Percentiles rank a stretch among this genome's conserved stretches.
These are phyloP conservation scores for Cutaneotrichosporon cavernicola DNA, from an alignment of 1,284 basidiomycete genomes.

Conservation along the genomic window DNA sequence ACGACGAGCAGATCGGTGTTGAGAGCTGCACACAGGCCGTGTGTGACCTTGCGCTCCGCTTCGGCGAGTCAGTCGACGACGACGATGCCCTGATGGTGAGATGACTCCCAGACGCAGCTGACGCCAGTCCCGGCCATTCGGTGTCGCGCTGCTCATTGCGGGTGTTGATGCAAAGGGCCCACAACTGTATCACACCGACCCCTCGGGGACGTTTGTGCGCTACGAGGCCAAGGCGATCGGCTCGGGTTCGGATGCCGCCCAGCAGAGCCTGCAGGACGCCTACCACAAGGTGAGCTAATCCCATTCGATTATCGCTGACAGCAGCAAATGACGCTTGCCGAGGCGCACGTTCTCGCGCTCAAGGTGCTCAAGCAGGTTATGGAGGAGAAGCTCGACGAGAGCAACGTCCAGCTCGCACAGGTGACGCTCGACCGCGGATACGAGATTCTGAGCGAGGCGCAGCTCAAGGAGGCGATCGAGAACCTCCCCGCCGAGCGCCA, in stretches of 20 bases:
- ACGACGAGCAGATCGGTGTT: conserved; percentile 94
- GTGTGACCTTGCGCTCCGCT: conserved; percentile 93
- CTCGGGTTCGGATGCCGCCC: conserved; percentile 95
- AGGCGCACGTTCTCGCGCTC: conserved; percentile 83
- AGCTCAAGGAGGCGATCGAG: conserved; percentile 76
- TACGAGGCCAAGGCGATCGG: conserved; percentile 99
- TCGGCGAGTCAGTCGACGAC: conserved; percentile 98
- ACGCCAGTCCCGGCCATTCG: conserved; percentile 85
- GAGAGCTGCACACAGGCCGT: conserved; percentile 97
- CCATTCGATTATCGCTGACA: background rate
- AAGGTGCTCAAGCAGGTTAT: conserved; percentile 97
- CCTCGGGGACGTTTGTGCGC: conserved; percentile 95
- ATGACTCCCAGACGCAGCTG: background rate
- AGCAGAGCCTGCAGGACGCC: conserved; percentile 94
- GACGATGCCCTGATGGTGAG: conserved; percentile 94
- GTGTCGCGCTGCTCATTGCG: conserved; percentile 94
- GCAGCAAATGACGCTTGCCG: conserved; percentile 86
- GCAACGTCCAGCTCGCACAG: conserved; percentile 96
- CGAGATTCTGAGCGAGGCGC: conserved; percentile 73
- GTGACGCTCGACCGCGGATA: conserved; percentile 75
- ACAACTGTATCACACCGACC: conserved; percentile 98
- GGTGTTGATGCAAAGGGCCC: conserved; percentile 95
- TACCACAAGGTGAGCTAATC: conserved; percentile 76
- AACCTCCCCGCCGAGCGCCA: conserved; percentile 33
- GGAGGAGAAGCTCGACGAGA: conserved; percentile 98